phyloP scores from a whole-genome alignment of 164 flowering plant species.

The Piper longum region DNA sequence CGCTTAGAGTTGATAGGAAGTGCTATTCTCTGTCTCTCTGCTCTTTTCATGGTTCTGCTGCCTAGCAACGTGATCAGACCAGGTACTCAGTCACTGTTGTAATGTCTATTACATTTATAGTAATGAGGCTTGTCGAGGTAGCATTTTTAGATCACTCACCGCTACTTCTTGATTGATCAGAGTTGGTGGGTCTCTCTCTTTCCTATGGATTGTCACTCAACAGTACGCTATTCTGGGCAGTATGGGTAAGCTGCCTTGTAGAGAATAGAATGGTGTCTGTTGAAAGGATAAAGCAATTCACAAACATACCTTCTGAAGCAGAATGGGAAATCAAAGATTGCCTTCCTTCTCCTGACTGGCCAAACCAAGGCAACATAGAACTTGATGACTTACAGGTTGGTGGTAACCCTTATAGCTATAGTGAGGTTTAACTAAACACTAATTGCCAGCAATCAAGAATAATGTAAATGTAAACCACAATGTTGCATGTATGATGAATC shows the following conservation, averaged over 20 bases:
- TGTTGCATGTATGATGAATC: background rate
- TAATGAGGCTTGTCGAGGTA: background rate
- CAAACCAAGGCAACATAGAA: constrained; percentile 57
- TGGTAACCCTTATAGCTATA: background rate
- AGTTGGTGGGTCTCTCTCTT: constrained; percentile 70
- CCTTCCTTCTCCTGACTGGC: constrained; percentile 67
- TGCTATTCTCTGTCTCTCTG: constrained; percentile 54
- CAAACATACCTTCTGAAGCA: constrained; percentile 72
- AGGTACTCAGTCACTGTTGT: constrained; percentile 23
- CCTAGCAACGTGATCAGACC: constrained; percentile 72
- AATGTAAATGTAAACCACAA: background rate
- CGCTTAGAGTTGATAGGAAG: constrained; percentile 87
- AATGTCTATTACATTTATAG: background rate
- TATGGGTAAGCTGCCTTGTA: constrained; percentile 59
- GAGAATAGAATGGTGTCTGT: constrained; percentile 92
- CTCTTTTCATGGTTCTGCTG: constrained; percentile 67
- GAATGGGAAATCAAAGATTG: constrained; percentile 51
- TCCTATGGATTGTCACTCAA: constrained; percentile 89
- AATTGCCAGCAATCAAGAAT: background rate
- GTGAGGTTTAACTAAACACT: too few species aligned
- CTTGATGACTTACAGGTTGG: constrained; percentile 63
- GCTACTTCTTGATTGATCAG: constrained; percentile 16
- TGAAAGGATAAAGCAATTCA: constrained; percentile 80
- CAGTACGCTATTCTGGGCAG: constrained; percentile 42
- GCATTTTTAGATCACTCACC: background rate